phyloP scores from a whole-genome alignment of 257 asterid genomes.

The Solanum habrochaites region DNA sequence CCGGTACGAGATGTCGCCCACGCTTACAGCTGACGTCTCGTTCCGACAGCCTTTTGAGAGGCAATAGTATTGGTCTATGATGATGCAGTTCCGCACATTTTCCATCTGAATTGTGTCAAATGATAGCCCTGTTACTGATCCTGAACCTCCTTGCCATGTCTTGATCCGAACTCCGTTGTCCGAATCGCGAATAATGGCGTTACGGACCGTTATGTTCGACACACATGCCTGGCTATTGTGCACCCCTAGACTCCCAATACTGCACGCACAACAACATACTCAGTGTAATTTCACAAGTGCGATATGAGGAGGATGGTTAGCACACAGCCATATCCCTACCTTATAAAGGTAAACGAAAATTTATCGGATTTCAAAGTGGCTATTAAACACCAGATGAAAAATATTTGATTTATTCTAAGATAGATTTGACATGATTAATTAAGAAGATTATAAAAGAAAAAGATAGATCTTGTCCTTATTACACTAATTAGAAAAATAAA shows the following conservation, averaged over 20 bases:
- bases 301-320: background rate
- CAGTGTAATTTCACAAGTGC: background rate
- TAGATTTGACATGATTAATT: background rate
- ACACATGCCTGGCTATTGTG: constrained; percentile 81
- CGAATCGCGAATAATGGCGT: constrained; percentile 53
- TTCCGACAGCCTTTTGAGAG: constrained; percentile 61
- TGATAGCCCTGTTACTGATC: constrained; percentile 59
- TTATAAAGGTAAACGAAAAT: background rate
- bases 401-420: background rate
- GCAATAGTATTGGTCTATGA: constrained; percentile 91
- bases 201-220: constrained; percentile 66
- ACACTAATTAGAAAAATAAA: background rate
- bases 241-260: constrained; percentile 80
- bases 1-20: constrained; percentile 42
- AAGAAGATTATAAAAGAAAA: background rate
- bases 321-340: fast-evolving
- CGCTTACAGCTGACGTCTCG: constrained; percentile 71
- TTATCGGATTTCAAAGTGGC: background rate
- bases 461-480: background rate
- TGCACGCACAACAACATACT: background rate
- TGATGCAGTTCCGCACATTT: constrained; percentile 73
- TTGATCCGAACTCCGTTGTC: constrained; percentile 84
- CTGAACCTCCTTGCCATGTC: constrained; percentile 98
- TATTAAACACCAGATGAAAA: fast-evolving
- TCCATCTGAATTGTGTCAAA: constrained; percentile 90